These are phyloP conservation scores for Tulasnella sp. DNA, from an alignment of 768 basidiomycete genomes.

Conservation along the genomic window DNA sequence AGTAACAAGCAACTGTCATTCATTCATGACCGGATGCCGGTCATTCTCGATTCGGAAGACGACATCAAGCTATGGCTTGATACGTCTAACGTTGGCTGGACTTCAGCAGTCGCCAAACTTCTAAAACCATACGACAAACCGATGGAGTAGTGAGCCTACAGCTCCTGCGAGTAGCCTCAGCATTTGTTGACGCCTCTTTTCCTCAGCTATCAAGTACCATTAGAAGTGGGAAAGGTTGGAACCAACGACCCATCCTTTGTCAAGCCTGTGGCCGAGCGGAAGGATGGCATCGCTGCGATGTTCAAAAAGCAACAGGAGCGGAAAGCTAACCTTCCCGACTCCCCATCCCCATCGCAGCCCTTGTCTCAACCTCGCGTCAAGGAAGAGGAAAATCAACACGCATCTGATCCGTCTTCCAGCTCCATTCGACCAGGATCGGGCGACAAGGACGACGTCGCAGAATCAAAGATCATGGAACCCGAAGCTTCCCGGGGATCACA, in stretches of 20 bases:
- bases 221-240: conserved; percentile 85
- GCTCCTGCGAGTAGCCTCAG: neutral
- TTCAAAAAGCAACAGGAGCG: conserved; percentile 46
- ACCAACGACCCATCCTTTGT: conserved; percentile 72
- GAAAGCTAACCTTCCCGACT: neutral
- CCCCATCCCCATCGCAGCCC: neutral
- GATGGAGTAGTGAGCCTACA: conserved; percentile 50
- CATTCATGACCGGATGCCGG: conserved; percentile 78
- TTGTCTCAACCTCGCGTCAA: neutral
- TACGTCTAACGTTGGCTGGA: conserved; percentile 55
- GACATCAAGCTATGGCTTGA: conserved; percentile 71
- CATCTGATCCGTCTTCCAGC: neutral
- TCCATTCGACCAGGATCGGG: neutral
- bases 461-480: neutral
- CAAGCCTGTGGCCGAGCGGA: conserved; percentile 60
- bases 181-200: neutral
- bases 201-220: conserved; percentile 70
- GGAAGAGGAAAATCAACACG: conserved; percentile 2
- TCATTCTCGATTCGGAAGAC: conserved; percentile 52
- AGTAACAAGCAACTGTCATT: conserved; percentile 58
- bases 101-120: conserved; percentile 41
- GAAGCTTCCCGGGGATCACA: neutral
- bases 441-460: neutral
- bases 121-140: conserved; percentile 51
- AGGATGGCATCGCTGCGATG: conserved; percentile 78